Evolutionary conservation across 805 yeast genomes (phyloP).

Genomic region (Deakozyma indianensis): DNA sequence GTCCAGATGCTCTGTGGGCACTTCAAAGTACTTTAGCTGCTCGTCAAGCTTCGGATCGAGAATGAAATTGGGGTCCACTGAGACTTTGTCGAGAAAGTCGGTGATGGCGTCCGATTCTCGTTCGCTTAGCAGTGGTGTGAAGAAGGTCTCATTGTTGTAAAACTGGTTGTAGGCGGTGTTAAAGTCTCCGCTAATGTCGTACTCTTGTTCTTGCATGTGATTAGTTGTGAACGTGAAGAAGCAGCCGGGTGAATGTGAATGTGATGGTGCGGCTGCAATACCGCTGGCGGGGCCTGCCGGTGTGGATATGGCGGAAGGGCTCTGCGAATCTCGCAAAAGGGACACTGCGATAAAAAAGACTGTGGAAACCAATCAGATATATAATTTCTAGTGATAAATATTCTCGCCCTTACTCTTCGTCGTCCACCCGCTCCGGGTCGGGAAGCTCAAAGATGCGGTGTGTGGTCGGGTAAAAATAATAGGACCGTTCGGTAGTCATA

Average conservation of each 20-base stretch:
- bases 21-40: neutral
- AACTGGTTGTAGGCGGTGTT: neutral
- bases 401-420: too few species aligned
- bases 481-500: conserved; percentile 5
- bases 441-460: neutral
- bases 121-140: conserved; percentile 12
- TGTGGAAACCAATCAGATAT: too few species aligned
- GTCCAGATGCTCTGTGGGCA: neutral
- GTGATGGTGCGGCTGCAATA: too few species aligned
- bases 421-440: neutral
- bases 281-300: too few species aligned
- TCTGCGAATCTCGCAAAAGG: too few species aligned
- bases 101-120: conserved; percentile 18
- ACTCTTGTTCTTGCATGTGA: neutral
- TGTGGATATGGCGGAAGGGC: too few species aligned
- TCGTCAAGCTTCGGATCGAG: conserved; percentile 18
- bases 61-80: conserved; percentile 18
- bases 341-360: too few species aligned
- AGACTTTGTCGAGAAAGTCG: conserved; percentile 17
- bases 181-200: conserved; percentile 1
- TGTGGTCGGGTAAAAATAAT: neutral
- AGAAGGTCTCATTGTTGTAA: conserved; percentile 2
- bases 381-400: too few species aligned
- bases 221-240: neutral
- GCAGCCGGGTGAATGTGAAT: too few species aligned